Evolutionary conservation across 75 land plant species (phyloP).

Genomic region (Selaginella moellendorffii): DNA sequence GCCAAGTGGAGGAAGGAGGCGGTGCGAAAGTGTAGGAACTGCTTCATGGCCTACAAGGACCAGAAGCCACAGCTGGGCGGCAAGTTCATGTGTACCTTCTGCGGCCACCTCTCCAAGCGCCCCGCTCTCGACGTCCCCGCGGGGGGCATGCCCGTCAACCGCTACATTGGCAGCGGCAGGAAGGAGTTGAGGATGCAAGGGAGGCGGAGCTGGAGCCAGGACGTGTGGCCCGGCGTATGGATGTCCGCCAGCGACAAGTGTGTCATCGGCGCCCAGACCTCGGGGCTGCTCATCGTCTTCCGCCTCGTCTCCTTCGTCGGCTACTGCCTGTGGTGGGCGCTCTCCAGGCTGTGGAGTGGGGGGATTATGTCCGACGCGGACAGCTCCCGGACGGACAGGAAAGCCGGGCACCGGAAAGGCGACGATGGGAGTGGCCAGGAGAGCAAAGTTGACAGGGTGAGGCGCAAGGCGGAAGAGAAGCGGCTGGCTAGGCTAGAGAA

Average conservation of each 20-base stretch:
- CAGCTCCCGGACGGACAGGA: background rate
- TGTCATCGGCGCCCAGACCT: background rate
- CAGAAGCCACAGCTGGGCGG: background rate
- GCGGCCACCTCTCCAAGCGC: conserved; percentile 1
- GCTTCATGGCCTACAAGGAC: conserved; percentile 4
- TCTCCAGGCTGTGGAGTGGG: background rate
- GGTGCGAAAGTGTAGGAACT: background rate
- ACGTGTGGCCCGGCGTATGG: background rate
- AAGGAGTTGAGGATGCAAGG: conserved; percentile 1
- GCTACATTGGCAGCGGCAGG: background rate
- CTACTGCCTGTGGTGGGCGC: background rate
- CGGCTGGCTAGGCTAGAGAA: conserved; percentile 5
- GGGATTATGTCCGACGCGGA: background rate
- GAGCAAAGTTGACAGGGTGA: conserved; percentile 1
- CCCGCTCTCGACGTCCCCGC: background rate
- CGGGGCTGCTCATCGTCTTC: background rate
- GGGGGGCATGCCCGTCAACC: background rate
- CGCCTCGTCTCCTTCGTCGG: background rate
- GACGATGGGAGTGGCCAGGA: background rate
- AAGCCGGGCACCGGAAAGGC: background rate
- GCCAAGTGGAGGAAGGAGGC: conserved; percentile 9
- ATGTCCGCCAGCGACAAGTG: background rate
- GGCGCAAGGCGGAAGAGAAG: conserved; percentile 4
- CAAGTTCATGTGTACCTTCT: conserved; percentile 4
- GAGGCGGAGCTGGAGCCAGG: too few relatives aligned